Evolutionary conservation across 345 rosid genomes (phyloP), one percentile per base, ranked within the genome.

Genomic region (Aegle marmelos): DNA sequence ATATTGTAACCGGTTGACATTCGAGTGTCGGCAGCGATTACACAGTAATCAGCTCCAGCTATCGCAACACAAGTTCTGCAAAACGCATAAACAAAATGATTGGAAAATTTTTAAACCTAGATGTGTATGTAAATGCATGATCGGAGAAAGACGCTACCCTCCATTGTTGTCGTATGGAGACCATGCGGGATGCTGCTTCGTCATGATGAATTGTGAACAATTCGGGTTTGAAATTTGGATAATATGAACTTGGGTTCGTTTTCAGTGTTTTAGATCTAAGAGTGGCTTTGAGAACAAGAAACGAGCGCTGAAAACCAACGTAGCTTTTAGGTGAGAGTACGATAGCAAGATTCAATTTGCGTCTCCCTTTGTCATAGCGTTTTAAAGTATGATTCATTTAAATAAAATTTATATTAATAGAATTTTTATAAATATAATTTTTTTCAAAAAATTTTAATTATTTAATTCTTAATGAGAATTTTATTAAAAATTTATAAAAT

Each of bases 91-190:
- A 36, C 24, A 54, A 19, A 57, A 58, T 14, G 9, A 68, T 28
- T 14, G 30, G 9, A 31, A 30, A 57, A 37, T 6, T 8, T 33
- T 17, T 33, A 14, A 57, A 69, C 9, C 58, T 16, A 39, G 30
- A 60, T 27, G 34, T 48, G 13, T 33, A 62, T 25, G 48, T 16
- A 45, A 45, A 39, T 25, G 41, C 25, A 56, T 4, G 25, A 17
- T 76, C 70, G 39, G 73, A 79, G 16, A 77, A 25, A 48, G 16
- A 0, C 19, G 9, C 61, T 85, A 97, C 99, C 99, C 99, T 83
- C 99, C 99, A 90, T 97, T 97, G 95, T 91, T 91, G 78, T 97
- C 99, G 83, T 97, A 97, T 2, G 98, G 98, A 76, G 91, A 86
- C 93, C 93, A 97, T 74, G 85, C 90, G 8, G 93, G 87, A 14